A percentile compares a stretch with the other conserved stretches of the same genome.
Evolutionary conservation across 371 early-diverging fungal genomes (phyloP).

Genomic region (Lichtheimia ramosa): DNA sequence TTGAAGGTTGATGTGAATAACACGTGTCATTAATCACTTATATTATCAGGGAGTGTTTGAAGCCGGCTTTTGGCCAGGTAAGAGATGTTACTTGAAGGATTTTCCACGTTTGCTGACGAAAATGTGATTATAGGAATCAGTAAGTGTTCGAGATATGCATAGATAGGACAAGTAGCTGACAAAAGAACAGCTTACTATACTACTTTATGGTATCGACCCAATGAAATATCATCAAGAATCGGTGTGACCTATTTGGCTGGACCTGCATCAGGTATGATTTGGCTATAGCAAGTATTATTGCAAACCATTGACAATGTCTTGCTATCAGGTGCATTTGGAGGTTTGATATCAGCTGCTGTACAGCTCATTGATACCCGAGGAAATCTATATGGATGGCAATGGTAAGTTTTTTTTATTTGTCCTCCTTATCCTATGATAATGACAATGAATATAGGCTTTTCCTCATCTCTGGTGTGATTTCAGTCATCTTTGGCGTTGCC

Average conservation of each 20-base stretch:
- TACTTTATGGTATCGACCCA: conserved; percentile 49
- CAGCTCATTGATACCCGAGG: conserved; percentile 46
- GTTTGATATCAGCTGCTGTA: conserved; percentile 45
- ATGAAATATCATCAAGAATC: conserved; percentile 45
- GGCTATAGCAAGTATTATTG: neutral
- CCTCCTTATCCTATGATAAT: neutral
- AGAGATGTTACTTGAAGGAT: neutral
- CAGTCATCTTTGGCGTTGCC: conserved; percentile 39
- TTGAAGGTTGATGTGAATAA: neutral
- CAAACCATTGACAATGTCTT: too few species aligned
- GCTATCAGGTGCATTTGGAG: conserved; percentile 40
- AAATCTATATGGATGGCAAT: conserved; percentile 51
- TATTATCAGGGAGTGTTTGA: conserved; percentile 39
- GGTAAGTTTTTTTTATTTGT: conserved; percentile 13
- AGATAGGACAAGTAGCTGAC: too few species aligned
- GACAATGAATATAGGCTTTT: conserved; percentile 25
- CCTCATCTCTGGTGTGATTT: conserved; percentile 37
- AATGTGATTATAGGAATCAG: conserved; percentile 22
- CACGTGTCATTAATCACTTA: neutral
- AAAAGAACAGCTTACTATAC: conserved; percentile 37
- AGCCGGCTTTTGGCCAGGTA: conserved; percentile 58
- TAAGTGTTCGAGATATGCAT: conserved; percentile 9
- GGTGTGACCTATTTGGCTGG: conserved; percentile 50
- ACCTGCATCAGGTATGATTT: conserved; percentile 33
- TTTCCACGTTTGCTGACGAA: neutral